A percentile compares a stretch with the other conserved stretches of the same genome.
Evolutionary conservation across 2,329 filamentous ascomycete species (phyloP).

Genomic region (Fusarium ramigenum): DNA sequence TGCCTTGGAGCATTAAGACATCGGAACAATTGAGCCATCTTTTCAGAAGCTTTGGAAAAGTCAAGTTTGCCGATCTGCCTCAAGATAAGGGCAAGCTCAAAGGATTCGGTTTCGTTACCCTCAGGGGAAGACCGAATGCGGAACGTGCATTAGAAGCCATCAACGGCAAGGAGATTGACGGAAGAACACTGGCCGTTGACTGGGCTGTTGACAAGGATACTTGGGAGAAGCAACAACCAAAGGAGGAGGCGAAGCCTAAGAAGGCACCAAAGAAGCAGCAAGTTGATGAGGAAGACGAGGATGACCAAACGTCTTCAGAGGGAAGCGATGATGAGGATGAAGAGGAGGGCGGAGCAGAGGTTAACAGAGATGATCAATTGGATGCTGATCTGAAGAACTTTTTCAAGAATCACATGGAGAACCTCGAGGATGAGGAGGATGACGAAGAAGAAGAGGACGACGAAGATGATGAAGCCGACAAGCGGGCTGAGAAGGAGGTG

Average conservation of each 20-base stretch:
- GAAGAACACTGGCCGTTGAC: conserved; percentile 88
- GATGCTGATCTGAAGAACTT: conserved; percentile 63
- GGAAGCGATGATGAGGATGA: conserved; percentile 42
- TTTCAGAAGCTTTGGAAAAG: conserved; percentile 89
- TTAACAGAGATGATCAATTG: conserved; percentile 53
- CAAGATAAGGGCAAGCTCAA: conserved; percentile 79
- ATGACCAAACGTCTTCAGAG: conserved; percentile 37
- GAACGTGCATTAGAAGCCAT: conserved; percentile 85
- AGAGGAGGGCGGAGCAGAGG: conserved; percentile 41
- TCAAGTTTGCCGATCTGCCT: conserved; percentile 87
- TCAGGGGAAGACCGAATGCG: conserved; percentile 89
- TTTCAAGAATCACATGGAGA: conserved; percentile 65
- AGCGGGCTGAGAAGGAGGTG: conserved; percentile 56
- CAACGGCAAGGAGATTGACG: conserved; percentile 91
- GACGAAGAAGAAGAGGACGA: conserved; percentile 60
- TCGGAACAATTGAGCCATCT: conserved; percentile 80
- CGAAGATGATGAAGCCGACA: conserved; percentile 52
- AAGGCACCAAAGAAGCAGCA: conserved; percentile 53
- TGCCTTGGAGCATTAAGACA: conserved; percentile 95
- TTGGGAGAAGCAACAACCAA: conserved; percentile 74
- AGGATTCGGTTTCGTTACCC: conserved; percentile 92
- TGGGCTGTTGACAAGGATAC: conserved; percentile 94
- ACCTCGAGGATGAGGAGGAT: conserved; percentile 66
- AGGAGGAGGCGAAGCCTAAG: conserved; percentile 46
- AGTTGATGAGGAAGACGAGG: conserved; percentile 51